Base-by-base conservation (phyloP, 768 basidiomycete genomes). In the Arthromyces matolae region DNA sequence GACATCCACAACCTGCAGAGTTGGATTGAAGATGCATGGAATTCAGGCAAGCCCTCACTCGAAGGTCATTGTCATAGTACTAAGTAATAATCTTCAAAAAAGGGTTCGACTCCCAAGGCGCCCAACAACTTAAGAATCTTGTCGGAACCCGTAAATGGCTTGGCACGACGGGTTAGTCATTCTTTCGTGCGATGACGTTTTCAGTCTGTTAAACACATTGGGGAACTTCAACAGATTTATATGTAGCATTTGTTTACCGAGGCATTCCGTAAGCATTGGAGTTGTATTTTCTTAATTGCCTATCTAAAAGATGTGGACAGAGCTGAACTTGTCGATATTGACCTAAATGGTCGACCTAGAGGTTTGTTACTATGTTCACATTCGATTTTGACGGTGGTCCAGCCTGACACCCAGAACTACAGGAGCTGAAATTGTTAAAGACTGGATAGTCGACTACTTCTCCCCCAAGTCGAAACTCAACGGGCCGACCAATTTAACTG, bases 1-100 rank as follows among this genome's bases (percentile, higher is more conserved):
- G 73, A 89, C 16, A 74, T 95, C 14, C 71, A 81, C 14, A 84
- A 87, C 57, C 60, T 94, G 25, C 93, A 95, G 58, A 59, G 50
- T 7, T 85, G 84, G 83, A 81, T 96, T 36, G 87, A 95, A 62
- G 71, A 75, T 46, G 92, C 92, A 3, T 96, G 93, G 93, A 65
- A 70, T 29, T 69, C 69, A 28, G 88, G 89, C 83, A 45, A 49
- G 10, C 22, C 19, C 28, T 24, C 19, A 20, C 38, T 28, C n/a
- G 20, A 23, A 34, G 33, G n/a, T n/a, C n/a, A n/a, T n/a, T n/a
- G n/a, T 29, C 12, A 22, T 10, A 14, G 14, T 39, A 28, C 8
- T 19, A 4, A 34, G 27, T 22, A 25, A 13, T 45, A 40, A 35
- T 42, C 47, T 24, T 23, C 5, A 18, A 13, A 6, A 0, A 36